Percentiles rank a stretch among this genome's conserved stretches.
Conservation (phyloP, 2,329 filamentous ascomycete genomes). For the Hypoxylon sp. region DNA sequence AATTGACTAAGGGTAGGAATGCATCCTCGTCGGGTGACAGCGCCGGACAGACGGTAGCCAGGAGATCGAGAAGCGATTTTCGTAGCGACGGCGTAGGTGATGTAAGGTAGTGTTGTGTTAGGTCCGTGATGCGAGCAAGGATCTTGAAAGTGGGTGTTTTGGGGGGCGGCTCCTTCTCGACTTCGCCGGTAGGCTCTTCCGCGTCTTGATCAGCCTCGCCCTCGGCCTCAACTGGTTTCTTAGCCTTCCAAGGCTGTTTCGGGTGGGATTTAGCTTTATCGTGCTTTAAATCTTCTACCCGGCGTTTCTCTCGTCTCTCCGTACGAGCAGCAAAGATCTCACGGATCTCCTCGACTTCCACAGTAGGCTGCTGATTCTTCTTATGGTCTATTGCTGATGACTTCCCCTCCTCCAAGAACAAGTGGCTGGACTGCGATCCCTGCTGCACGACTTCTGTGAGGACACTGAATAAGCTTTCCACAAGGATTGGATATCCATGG, state of each 20-base stretch:
- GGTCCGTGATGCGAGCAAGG: slow-evolving; percentile 79
- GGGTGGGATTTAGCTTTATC: slow-evolving; percentile 47
- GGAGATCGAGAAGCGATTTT: slow-evolving; percentile 78
- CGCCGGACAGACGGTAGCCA: slow-evolving; percentile 75
- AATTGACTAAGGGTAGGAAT: slow-evolving; percentile 89
- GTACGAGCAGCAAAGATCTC: slow-evolving; percentile 71
- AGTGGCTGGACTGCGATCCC: slow-evolving; percentile 68
- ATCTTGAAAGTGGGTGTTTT: slow-evolving; percentile 83
- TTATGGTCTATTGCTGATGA: slow-evolving; percentile 52
- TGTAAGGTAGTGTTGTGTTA: slow-evolving; percentile 91
- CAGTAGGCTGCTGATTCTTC: slow-evolving; percentile 48
- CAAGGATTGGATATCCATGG: slow-evolving; percentile 88
- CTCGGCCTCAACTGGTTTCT: slow-evolving; percentile 42
- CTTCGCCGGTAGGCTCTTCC: slow-evolving; percentile 47
- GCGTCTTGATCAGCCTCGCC: slow-evolving; percentile 49
- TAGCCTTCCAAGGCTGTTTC: slow-evolving; percentile 48
- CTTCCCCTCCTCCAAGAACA: slow-evolving; percentile 56
- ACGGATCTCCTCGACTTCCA: slow-evolving; percentile 56
- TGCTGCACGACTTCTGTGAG: slow-evolving; percentile 85
- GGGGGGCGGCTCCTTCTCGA: slow-evolving; percentile 65
- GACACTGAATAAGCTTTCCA: slow-evolving; percentile 85
- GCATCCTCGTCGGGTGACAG: slow-evolving; percentile 80
- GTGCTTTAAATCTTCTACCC: slow-evolving; percentile 46
- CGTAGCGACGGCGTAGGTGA: slow-evolving; percentile 83
- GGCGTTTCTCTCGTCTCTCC: slow-evolving; percentile 50